Evolutionary conservation across 2,329 filamentous ascomycete genomes (phyloP).

Genomic region (Cryphonectria japonica): DNA sequence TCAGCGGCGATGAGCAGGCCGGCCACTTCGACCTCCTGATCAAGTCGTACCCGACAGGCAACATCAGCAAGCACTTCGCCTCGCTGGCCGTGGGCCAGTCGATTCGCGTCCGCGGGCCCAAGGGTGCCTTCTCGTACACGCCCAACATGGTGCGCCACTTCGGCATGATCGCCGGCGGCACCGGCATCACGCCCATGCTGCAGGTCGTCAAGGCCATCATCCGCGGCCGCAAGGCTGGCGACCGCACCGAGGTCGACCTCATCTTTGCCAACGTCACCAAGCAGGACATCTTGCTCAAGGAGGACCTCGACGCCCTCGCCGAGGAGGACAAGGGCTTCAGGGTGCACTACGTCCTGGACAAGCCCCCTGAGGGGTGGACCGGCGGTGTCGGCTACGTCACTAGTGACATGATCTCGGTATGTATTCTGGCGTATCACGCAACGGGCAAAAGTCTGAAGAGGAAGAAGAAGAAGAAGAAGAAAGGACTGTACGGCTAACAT

Average conservation of each 20-base stretch:
- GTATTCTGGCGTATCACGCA: conserved; percentile 28
- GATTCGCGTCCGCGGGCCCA: conserved; percentile 91
- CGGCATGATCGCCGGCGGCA: conserved; percentile 97
- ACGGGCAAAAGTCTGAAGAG: too few relatives aligned
- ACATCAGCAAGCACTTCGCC: conserved; percentile 94
- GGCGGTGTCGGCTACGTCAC: conserved; percentile 96
- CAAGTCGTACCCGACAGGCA: conserved; percentile 96
- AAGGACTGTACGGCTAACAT: background rate
- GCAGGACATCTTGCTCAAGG: conserved; percentile 90
- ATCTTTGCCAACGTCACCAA: conserved; percentile 96
- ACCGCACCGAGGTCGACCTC: conserved; percentile 87
- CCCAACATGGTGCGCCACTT: conserved; percentile 97
- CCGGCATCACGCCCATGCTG: conserved; percentile 97
- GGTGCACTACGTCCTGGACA: conserved; percentile 95
- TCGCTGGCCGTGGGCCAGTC: conserved; percentile 80
- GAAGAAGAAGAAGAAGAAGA: too few relatives aligned
- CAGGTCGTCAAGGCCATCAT: conserved; percentile 93
- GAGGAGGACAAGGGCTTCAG: conserved; percentile 80
- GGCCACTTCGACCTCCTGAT: conserved; percentile 96
- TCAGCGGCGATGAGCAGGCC: conserved; percentile 84
- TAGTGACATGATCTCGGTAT: conserved; percentile 83
- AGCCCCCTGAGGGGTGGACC: conserved; percentile 87
- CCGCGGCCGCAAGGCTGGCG: conserved; percentile 75
- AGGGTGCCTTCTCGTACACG: conserved; percentile 96
- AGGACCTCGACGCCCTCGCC: conserved; percentile 82